Base-by-base conservation (phyloP, 805 yeast genomes). In the Lipomyces mesembrius region DNA sequence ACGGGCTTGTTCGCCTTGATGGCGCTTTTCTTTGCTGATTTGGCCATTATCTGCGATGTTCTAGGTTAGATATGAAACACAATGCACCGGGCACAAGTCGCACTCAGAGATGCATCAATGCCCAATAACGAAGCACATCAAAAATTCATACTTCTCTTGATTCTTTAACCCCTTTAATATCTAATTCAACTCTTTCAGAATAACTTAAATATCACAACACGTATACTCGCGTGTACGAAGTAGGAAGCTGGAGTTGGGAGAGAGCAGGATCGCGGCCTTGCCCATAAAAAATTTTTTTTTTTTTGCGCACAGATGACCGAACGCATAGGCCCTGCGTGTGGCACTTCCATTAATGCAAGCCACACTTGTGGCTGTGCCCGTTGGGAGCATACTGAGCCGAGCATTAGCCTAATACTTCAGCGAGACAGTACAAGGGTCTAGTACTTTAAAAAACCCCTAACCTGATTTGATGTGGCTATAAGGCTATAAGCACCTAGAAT, bases 21-120 rank as follows among this genome's bases (percentile, higher is more conserved):
- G 29, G 54, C 43, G 22, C 32, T 17, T 49, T 65, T 62, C 35
- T 57, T 58, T 34, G 32, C 25, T n/a, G 58, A 17, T 43, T 67
- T 67, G 39, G 70, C 70, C 70, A 67, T 67, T 64, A 12, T 52
- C 22, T 49, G 53, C 22, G n/a, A 17, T 20, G 27, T 20, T 11
- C n/a, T 20, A 49, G 27, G 27, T 49, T 49, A 49, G 53, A 4
- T 32, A 20, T 22, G 17, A 20, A 54, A 32, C 32, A 29, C 32
- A 29, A 34, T 63, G 9, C 25, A 20, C 53, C 20, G 20, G 11
- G 53, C 5, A 5, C 39, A 37, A 14, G 17, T 35, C 14, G 29
- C 39, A 14, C 14, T 35, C 53, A n/a, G 53, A 49, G 20, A 3
- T 29, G 7, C 32, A 29, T n/a, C 9, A 49, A 9, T 49, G 14